Evolutionary conservation across 768 basidiomycete species (phyloP).

Genomic region (Nidularia pulvinata): DNA sequence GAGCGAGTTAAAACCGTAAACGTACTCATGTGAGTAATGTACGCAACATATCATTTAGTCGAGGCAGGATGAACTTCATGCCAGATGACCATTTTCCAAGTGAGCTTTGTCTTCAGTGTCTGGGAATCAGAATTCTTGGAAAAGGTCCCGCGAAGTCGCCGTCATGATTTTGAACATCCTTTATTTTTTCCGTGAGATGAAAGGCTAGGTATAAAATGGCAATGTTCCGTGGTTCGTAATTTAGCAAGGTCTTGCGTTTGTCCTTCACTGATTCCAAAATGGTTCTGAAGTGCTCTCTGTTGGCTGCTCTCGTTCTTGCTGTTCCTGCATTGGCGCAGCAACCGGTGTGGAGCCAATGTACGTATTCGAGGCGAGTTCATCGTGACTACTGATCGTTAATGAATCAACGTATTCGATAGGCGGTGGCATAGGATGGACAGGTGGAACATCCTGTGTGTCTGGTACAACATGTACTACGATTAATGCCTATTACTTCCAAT

Average conservation of each 20-base stretch:
- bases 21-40: too few relatives aligned
- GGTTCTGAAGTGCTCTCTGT: conserved; percentile 13
- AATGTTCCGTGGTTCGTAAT: too few relatives aligned
- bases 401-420: conserved; percentile 13
- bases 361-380: neutral
- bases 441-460: conserved; percentile 28
- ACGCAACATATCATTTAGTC: too few relatives aligned
- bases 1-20: too few relatives aligned
- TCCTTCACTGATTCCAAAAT: conserved; percentile 5
- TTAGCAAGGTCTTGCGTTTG: neutral
- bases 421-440: conserved; percentile 34
- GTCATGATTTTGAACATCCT: too few relatives aligned
- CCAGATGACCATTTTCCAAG: too few relatives aligned
- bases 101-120: too few relatives aligned
- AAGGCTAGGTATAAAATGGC: too few relatives aligned
- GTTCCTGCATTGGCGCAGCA: conserved; percentile 23
- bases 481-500: conserved; percentile 34
- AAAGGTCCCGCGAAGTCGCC: too few relatives aligned
- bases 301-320: conserved; percentile 19
- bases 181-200: too few relatives aligned
- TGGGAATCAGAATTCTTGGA: too few relatives aligned
- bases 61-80: too few relatives aligned
- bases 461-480: conserved; percentile 23
- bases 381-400: neutral
- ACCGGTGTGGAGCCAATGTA: conserved; percentile 26